Conservation (phyloP, 1,284 basidiomycete species). For the Waitea zeae region DNA sequence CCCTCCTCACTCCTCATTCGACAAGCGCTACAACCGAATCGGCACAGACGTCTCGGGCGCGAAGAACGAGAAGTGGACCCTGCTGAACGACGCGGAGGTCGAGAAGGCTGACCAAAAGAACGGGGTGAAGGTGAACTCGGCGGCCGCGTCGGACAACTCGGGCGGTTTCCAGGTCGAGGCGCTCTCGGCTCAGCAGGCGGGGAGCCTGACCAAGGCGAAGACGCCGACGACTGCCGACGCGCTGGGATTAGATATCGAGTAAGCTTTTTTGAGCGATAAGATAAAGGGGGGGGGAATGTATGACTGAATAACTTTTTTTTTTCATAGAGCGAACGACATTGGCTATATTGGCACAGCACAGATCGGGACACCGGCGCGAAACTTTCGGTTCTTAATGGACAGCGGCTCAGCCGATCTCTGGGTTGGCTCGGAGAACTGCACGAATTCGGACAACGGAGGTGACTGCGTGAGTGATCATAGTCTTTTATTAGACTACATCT, state of each 20-base stretch:
- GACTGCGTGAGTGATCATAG: too few species aligned
- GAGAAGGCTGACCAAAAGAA: constrained; percentile 6
- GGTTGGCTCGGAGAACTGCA: too few species aligned
- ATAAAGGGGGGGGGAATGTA: too few species aligned
- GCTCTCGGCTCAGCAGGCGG: constrained; percentile 18
- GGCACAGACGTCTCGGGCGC: constrained; percentile 7
- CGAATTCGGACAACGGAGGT: too few species aligned
- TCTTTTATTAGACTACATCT: too few species aligned
- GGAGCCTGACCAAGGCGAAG: constrained; percentile 31
- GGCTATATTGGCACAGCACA: too few species aligned
- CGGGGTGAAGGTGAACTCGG: constrained; percentile 7
- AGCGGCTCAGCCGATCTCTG: too few species aligned
- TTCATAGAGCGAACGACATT: too few species aligned
- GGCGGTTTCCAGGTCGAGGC: constrained; percentile 17
- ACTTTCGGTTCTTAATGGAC: too few species aligned
- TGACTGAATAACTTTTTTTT: too few species aligned
- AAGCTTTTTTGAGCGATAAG: too few species aligned
- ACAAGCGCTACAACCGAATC: constrained; percentile 19
- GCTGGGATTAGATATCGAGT: constrained; percentile 63
- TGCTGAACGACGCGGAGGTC: background rate
- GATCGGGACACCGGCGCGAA: too few species aligned
- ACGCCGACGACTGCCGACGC: constrained; percentile 35
- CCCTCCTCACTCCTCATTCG: constrained; percentile 11
- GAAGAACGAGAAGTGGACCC: constrained; percentile 4
- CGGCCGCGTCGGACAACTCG: constrained; percentile 7